Evolutionary conservation across 192 early-diverging fungal species (phyloP).

Genomic region (Mortierella claussenii): DNA sequence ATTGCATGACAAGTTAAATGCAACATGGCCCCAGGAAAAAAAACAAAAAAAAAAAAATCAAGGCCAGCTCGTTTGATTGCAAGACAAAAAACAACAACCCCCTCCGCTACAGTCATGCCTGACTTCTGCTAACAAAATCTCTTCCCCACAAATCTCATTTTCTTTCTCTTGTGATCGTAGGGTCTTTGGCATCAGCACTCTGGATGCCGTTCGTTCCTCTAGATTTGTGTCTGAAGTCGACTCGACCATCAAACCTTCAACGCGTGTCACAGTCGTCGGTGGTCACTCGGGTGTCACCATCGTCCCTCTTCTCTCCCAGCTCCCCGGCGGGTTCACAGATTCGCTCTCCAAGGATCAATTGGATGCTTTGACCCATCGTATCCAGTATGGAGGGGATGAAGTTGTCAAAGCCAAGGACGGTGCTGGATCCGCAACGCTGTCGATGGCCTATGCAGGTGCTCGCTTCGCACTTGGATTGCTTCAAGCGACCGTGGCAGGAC

Average conservation of each 20-base stretch:
- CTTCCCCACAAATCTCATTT: background rate
- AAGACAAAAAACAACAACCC: too few relatives aligned
- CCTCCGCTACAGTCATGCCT: too few relatives aligned
- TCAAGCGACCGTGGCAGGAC: slow-evolving; percentile 69
- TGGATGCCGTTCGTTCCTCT: slow-evolving; percentile 93
- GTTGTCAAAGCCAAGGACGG: slow-evolving; percentile 96
- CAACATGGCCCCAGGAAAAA: too few relatives aligned
- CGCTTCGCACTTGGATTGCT: slow-evolving; percentile 88
- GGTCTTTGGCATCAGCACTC: slow-evolving; percentile 93
- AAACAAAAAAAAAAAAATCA: background rate
- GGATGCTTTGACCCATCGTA: slow-evolving; percentile 88
- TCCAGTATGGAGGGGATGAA: slow-evolving; percentile 98
- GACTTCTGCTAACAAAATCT: too few relatives aligned
- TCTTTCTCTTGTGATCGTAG: slow-evolving; percentile 34
- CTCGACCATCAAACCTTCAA: slow-evolving; percentile 71
- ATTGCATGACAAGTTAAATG: too few relatives aligned
- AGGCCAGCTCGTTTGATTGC: too few relatives aligned
- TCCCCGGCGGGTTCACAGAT: slow-evolving; percentile 57
- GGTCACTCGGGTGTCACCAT: slow-evolving; percentile 97
- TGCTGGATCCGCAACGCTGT: slow-evolving; percentile 86
- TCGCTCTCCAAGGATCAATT: slow-evolving; percentile 81
- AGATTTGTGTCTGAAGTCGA: slow-evolving; percentile 86
- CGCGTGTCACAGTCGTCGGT: slow-evolving; percentile 85
- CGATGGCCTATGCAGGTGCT: slow-evolving; percentile 87
- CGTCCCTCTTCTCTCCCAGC: slow-evolving; percentile 85